Percentiles rank a stretch among this genome's conserved stretches.
Conservation (phyloP, 345 rosid genomes). For the Microcos paniculata region DNA sequence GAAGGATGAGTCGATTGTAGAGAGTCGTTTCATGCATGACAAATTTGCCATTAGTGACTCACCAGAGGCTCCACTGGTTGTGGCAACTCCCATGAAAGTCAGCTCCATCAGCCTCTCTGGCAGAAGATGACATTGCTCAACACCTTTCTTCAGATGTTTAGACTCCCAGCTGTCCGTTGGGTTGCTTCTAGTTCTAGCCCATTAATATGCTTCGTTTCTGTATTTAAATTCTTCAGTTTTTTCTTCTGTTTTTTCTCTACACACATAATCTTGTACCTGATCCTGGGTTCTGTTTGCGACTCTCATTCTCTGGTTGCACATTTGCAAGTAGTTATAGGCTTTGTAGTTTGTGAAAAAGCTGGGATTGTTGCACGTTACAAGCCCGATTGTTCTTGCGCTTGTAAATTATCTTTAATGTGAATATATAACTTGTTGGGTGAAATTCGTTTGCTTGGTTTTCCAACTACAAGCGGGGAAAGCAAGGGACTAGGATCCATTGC, state of each 20-base stretch:
- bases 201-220: not conserved
- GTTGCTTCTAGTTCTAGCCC: conserved; percentile 18
- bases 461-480: not conserved
- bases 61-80: conserved; percentile 95
- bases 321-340: not conserved
- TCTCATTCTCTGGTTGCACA: not conserved
- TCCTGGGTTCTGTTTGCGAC: not conserved
- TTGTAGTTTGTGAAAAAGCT: conserved; percentile 17
- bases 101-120: conserved; percentile 94
- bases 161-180: conserved; percentile 7
- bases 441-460: not conserved
- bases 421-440: not conserved
- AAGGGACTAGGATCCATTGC: not conserved
- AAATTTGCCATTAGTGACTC: conserved; percentile 63
- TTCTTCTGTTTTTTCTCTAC: too few relatives aligned
- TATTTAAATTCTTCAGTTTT: not conserved
- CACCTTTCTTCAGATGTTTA: not conserved
- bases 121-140: conserved; percentile 32
- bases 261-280: not conserved
- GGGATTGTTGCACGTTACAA: not conserved
- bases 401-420: not conserved
- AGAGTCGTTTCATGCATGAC: conserved; percentile 96
- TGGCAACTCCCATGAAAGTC: conserved; percentile 93
- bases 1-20: conserved; percentile 92
- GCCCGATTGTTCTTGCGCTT: not conserved